Evolutionary conservation across 495 filamentous ascomycete species (phyloP).

Genomic region (Hypoxylon lenormandii): DNA sequence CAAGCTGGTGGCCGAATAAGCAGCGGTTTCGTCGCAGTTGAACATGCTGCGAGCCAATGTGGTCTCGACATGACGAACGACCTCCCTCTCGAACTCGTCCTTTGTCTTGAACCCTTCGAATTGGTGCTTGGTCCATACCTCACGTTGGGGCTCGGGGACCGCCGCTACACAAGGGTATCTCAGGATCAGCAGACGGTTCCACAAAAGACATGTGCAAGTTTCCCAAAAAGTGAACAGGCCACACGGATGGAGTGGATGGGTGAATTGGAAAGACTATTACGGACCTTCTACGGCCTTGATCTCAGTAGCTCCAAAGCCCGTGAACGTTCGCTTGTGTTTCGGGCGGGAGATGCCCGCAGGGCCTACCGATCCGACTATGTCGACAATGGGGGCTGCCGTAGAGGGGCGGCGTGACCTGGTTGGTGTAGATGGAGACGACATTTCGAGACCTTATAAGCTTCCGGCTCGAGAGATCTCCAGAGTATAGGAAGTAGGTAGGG

Average conservation of each 20-base stretch:
- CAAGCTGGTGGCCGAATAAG: conserved; percentile 88
- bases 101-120: conserved; percentile 78
- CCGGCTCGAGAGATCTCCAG: conserved; percentile 8
- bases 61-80: conserved; percentile 94
- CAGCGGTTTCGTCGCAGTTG: conserved; percentile 96
- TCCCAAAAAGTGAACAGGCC: not conserved
- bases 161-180: conserved; percentile 56
- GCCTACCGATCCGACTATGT: conserved; percentile 82
- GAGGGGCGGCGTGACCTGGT: conserved; percentile 73
- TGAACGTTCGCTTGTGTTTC: conserved; percentile 94
- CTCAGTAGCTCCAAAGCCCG: conserved; percentile 86
- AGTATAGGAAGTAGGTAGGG: not conserved
- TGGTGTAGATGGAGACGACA: conserved; percentile 57
- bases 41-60: conserved; percentile 94
- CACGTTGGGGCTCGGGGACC: conserved; percentile 89
- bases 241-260: not conserved
- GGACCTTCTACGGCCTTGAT: conserved; percentile 91
- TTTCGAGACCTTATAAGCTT: conserved; percentile 31
- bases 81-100: conserved; percentile 75
- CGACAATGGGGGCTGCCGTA: conserved; percentile 80
- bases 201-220: conserved; percentile 51
- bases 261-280: conserved; percentile 24
- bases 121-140: conserved; percentile 85
- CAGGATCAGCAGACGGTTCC: conserved; percentile 32
- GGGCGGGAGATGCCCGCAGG: conserved; percentile 78